Base-by-base conservation (phyloP, 1,284 basidiomycete genomes). In the Naganishia cerealis region DNA sequence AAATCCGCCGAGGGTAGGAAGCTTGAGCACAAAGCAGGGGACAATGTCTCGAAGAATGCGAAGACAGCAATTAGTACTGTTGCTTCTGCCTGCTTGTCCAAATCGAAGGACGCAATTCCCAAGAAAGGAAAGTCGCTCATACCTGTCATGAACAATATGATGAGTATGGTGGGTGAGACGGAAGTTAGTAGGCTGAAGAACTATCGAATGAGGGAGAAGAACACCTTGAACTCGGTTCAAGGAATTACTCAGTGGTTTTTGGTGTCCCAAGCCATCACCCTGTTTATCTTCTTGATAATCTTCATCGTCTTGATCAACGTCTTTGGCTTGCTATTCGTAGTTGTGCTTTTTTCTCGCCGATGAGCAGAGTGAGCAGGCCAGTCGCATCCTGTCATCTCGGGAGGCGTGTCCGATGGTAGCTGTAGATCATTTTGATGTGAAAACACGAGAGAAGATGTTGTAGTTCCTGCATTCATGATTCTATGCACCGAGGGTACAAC, bases 171-270 rank as follows among this genome's bases (percentile, higher is more conserved):
- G 12, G 24, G 61, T 26, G 39, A 63, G 21, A 29, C 53, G 13
- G 61, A 63, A 29, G 38, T 24, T 18, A 29, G 38, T 5, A 42
- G 21, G 10, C 39, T 63, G 38, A 63, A 42, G 39, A 54, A 18
- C 61, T 42, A 54, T 52, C 52, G 61, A 16, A 33, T 63, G 61
- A 38, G 61, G 26, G 50, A 63, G 50, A 63, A 54, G 50, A 54
- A 38, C 5, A 29, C 40, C 16, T 54, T 63, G 61, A 53, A 40
- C 50, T 21, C 21, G 18, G n/a, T 40, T n/a, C 50, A 40, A 9
- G 61, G 24, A 39, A 18, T 63, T 21, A 13, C 29, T 2, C 50
- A 54, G 50, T 21, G 52, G 36, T 63, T 53, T 52, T 42, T 63
- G 61, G 40, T 63, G 2, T 63, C 61, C 24, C 61, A 63, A n/a